phyloP scores from a whole-genome alignment of 169 alveolate species.

The Plasmodium yoelii region DNA sequence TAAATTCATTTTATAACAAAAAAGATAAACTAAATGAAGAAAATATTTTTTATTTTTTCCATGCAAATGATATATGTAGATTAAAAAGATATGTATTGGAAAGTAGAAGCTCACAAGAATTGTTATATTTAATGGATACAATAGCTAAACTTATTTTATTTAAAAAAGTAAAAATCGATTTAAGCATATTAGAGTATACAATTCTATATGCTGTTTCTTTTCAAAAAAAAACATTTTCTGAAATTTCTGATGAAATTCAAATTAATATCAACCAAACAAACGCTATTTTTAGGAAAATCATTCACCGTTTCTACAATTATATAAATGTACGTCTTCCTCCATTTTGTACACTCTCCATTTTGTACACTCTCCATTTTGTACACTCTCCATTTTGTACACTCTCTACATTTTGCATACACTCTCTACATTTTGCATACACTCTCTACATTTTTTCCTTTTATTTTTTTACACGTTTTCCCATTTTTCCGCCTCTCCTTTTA shows the following conservation, averaged over 20 bases:
- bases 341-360: not conserved
- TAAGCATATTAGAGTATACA: constrained; percentile 65
- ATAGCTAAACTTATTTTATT: constrained; percentile 61
- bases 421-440: too few relatives aligned
- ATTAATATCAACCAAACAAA: constrained; percentile 49
- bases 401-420: too few relatives aligned
- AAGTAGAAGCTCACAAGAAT: constrained; percentile 26
- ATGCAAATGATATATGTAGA: constrained; percentile 68
- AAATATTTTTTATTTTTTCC: constrained; percentile 53
- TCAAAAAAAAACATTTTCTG: constrained; percentile 45
- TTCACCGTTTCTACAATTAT: constrained; percentile 59
- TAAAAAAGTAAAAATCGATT: constrained; percentile 39
- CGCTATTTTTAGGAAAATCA: constrained; percentile 53
- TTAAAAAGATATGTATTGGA: constrained; percentile 57
- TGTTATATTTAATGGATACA: constrained; percentile 28
- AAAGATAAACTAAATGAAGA: constrained; percentile 4
- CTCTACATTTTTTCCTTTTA: too few relatives aligned
- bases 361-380: not conserved
- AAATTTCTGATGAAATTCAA: constrained; percentile 38
- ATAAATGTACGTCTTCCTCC: constrained; percentile 11
- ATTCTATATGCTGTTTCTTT: constrained; percentile 72
- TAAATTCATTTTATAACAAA: constrained; percentile 21
- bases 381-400: not conserved
- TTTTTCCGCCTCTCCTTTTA: constrained; percentile 6
- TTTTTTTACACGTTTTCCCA: too few relatives aligned